A percentile compares a stretch with the other conserved stretches of the same genome.
phyloP scores from a whole-genome alignment of 73 alveolate genomes.

The Loxodes magnus region DNA sequence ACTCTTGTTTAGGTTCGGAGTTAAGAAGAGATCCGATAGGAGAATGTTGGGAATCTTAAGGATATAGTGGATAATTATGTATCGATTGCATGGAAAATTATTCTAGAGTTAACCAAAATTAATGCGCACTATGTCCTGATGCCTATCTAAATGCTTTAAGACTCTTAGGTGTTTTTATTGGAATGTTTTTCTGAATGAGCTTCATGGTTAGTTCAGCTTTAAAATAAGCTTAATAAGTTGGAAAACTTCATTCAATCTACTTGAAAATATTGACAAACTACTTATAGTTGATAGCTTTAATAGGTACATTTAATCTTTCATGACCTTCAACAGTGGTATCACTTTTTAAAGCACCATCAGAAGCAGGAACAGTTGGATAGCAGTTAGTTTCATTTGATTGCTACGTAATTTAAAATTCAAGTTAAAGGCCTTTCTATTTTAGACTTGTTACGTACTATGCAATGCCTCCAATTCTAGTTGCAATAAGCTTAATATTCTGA shows the following conservation, averaged over 20 bases:
- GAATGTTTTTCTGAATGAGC: slow-evolving; percentile 3
- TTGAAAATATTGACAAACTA: slow-evolving; percentile 41
- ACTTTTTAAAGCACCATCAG: slow-evolving; percentile 10
- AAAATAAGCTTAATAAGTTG: slow-evolving; percentile 24
- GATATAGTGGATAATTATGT: slow-evolving; percentile 44
- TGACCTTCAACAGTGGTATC: slow-evolving; percentile 32
- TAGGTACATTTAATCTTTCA: slow-evolving; percentile 29
- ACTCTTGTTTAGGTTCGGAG: slow-evolving; percentile 21
- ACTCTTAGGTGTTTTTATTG: slow-evolving; percentile 11
- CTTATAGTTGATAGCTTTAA: slow-evolving; percentile 23
- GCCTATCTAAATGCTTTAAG: slow-evolving; percentile 6
- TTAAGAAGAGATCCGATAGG: background rate
- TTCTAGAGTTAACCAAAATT: slow-evolving; percentile 11
- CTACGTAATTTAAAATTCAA: background rate
- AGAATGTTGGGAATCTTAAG: slow-evolving; percentile 27
- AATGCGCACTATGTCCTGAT: slow-evolving; percentile 32
- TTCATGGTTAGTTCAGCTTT: background rate
- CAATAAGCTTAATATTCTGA: background rate
- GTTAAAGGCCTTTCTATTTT: slow-evolving; percentile 12
- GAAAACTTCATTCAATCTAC: slow-evolving; percentile 36
- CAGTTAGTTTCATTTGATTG: slow-evolving; percentile 22
- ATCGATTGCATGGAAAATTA: slow-evolving; percentile 23
- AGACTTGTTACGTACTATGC: slow-evolving; percentile 6
- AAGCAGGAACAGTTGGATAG: slow-evolving; percentile 18
- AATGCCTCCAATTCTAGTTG: slow-evolving; percentile 8